phyloP scores from a whole-genome alignment of 352 stramenopile species.

The Phytophthora tentaculata region DNA sequence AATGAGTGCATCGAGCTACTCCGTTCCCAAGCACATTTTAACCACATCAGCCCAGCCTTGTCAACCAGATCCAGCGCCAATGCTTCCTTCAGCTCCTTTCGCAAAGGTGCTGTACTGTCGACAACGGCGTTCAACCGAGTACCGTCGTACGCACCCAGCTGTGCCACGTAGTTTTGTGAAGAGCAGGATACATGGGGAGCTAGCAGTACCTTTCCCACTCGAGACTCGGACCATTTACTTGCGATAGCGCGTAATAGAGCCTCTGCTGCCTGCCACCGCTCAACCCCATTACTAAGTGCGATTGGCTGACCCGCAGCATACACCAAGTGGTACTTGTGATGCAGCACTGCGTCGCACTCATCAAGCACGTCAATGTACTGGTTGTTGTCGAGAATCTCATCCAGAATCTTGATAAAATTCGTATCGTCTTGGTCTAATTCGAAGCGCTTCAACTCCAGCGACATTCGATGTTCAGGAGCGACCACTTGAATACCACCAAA shows the following conservation, averaged over 20 bases:
- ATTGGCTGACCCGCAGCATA: constrained; percentile 72
- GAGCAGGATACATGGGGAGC: not conserved
- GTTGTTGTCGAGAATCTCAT: constrained; percentile 48
- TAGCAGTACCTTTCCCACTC: not conserved
- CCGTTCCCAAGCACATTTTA: constrained; percentile 36
- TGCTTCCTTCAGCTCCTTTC: constrained; percentile 37
- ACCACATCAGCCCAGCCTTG: constrained; percentile 66
- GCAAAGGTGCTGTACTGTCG: constrained; percentile 15
- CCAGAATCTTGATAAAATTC: constrained; percentile 16
- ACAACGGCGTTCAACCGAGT: constrained; percentile 37
- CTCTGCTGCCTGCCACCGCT: constrained; percentile 63
- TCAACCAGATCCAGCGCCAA: constrained; percentile 67
- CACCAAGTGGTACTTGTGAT: constrained; percentile 91
- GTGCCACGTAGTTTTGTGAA: not conserved
- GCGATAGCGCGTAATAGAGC: constrained; percentile 11
- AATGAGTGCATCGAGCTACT: constrained; percentile 30
- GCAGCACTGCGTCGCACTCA: constrained; percentile 88
- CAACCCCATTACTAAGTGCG: constrained; percentile 48
- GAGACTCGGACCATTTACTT: not conserved
- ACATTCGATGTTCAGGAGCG: constrained; percentile 87
- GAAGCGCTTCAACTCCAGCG: constrained; percentile 82
- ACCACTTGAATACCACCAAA: constrained; percentile 68
- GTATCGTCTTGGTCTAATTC: constrained; percentile 8
- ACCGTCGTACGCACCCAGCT: not conserved
- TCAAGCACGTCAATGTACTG: constrained; percentile 87